These are phyloP conservation scores for Jacaranda copaia DNA, from an alignment of 257 asterid species.

Conservation along the genomic window DNA sequence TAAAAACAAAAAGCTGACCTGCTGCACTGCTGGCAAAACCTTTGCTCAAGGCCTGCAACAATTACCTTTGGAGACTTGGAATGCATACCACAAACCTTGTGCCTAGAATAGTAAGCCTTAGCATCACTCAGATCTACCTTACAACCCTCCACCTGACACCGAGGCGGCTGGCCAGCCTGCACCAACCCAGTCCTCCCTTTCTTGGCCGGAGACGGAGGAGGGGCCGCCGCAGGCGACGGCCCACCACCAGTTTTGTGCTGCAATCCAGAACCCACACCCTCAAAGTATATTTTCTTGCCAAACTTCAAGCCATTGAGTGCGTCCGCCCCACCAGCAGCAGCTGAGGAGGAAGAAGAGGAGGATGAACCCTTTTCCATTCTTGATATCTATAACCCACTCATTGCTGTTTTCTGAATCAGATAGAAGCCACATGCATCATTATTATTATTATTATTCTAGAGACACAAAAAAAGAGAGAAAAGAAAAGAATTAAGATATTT, in stretches of 20 bases:
- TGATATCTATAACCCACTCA: slow-evolving; percentile 60
- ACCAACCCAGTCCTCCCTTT: slow-evolving; percentile 62
- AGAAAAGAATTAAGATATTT: background rate
- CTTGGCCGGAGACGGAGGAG: slow-evolving; percentile 62
- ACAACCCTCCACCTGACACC: slow-evolving; percentile 98
- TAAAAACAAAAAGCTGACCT: slow-evolving; percentile 52
- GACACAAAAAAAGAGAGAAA: background rate
- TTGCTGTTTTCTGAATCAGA: slow-evolving; percentile 33
- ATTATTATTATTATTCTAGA: background rate
- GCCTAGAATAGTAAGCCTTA: slow-evolving; percentile 94
- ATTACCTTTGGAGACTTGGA: slow-evolving; percentile 79
- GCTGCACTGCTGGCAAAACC: slow-evolving; percentile 99
- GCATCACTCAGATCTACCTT: slow-evolving; percentile 90
- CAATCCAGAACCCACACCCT: slow-evolving; percentile 53
- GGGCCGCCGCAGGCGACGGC: slow-evolving; percentile 37
- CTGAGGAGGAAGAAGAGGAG: slow-evolving; percentile 56
- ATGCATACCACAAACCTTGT: slow-evolving; percentile 89
- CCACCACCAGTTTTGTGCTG: slow-evolving; percentile 41
- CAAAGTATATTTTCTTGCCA: slow-evolving; percentile 88
- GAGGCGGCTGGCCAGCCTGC: slow-evolving; percentile 72
- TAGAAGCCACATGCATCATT: slow-evolving; percentile 27
- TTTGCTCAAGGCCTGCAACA: slow-evolving; percentile 89
- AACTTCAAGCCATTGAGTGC: slow-evolving; percentile 72
- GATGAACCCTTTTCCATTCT: slow-evolving; percentile 79
- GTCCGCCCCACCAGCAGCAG: slow-evolving; percentile 47